A percentile compares a stretch with the other conserved stretches of the same genome.
These are phyloP conservation scores for Naegleria gruberi DNA, from an alignment of 208 protist genomes.

Conservation along the genomic window DNA sequence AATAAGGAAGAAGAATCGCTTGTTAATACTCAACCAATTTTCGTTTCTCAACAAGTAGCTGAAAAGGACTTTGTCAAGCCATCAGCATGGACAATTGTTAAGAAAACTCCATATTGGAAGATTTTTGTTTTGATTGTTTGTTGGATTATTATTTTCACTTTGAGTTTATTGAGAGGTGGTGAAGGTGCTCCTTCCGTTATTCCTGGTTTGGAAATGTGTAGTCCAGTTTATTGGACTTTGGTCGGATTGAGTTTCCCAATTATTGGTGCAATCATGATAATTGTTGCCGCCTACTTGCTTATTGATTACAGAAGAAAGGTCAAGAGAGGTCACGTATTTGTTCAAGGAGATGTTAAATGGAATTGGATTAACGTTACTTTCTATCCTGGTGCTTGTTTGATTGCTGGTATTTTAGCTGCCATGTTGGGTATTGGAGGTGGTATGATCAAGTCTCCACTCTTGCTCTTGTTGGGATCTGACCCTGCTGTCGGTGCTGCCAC, in stretches of 20 bases:
- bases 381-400: conserved; percentile 22
- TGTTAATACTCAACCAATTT: neutral
- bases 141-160: conserved; percentile 5
- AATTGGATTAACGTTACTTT: conserved; percentile 11
- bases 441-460: conserved; percentile 28
- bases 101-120: neutral
- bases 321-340: neutral
- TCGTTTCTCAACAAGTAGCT: neutral
- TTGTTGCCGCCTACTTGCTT: neutral
- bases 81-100: neutral
- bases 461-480: conserved; percentile 26
- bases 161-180: neutral
- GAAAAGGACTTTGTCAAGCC: neutral
- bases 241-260: neutral
- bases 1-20: neutral
- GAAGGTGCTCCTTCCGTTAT: neutral
- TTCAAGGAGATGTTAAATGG: conserved; percentile 17
- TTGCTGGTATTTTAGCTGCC: conserved; percentile 27
- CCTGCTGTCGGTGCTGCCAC: conserved; percentile 29
- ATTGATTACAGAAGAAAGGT: neutral
- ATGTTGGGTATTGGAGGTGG: conserved; percentile 36
- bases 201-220: neutral
- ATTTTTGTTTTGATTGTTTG: neutral
- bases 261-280: neutral
- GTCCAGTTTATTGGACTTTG: neutral